These are phyloP conservation scores for Podaxis carcinomalis DNA, from an alignment of 768 basidiomycete species.

Conservation along the genomic window DNA sequence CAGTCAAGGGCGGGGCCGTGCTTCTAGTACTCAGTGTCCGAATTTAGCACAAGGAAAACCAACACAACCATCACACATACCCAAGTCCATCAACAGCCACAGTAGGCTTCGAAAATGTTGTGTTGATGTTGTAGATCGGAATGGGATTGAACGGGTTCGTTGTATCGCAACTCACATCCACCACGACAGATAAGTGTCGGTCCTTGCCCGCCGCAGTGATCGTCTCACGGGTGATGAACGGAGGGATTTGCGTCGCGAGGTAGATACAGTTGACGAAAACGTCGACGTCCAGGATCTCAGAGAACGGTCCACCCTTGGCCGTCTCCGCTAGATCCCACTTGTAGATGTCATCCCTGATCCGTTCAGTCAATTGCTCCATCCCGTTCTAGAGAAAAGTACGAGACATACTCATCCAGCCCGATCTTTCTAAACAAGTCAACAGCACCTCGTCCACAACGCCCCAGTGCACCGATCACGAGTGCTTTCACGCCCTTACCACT, in stretches of 20 bases:
- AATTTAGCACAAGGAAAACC: slow-evolving; percentile 14
- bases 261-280: slow-evolving; percentile 99
- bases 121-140: slow-evolving; percentile 92
- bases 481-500: slow-evolving; percentile 75
- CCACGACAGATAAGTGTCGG: slow-evolving; percentile 75
- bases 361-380: slow-evolving; percentile 4
- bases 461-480: slow-evolving; percentile 94
- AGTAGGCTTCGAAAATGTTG: slow-evolving; percentile 89
- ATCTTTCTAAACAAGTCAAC: slow-evolving; percentile 95
- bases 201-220: slow-evolving; percentile 66
- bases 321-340: slow-evolving; percentile 99
- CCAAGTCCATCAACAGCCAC: slow-evolving; percentile 72
- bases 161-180: slow-evolving; percentile 98
- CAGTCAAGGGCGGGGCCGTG: slow-evolving; percentile 66
- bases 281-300: slow-evolving; percentile 93
- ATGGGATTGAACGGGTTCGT: slow-evolving; percentile 98
- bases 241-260: slow-evolving; percentile 77
- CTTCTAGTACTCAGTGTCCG: slow-evolving; percentile 30
- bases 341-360: slow-evolving; percentile 77
- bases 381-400: not conserved
- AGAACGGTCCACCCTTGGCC: slow-evolving; percentile 93
- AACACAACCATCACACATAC: slow-evolving; percentile 38
- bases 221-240: slow-evolving; percentile 72
- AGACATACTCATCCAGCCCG: slow-evolving; percentile 84
- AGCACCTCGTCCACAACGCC: slow-evolving; percentile 91